Base-by-base conservation (phyloP, 306 rosid genomes). In the Prunus persica region DNA sequence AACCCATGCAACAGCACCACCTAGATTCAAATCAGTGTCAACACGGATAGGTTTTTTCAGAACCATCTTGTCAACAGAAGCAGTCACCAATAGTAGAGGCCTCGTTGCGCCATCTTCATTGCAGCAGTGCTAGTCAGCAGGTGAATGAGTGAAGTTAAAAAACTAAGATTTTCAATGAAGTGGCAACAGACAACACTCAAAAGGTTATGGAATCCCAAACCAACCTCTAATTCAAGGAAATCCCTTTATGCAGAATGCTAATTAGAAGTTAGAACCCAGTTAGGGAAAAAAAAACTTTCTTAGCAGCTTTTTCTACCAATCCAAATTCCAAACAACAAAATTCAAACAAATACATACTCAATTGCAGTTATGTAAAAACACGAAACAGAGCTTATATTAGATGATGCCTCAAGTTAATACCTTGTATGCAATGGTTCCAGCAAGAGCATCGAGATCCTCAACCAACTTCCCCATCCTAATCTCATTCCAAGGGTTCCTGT, bases 401-500 rank as follows among this genome's bases (percentile, higher is more conserved):
- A 38, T 6, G 43, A 38, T 6, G 43, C 34, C 6, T 22, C 1
- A 25, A 56, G 3, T 27, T 57, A 11, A 11, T 61, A 89, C 97
- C 96, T 93, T 93, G 77, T 82, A 83, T 4, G 96, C 92, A 71
- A 93, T 84, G 80, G 98, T 93, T 27, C 98, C 98, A 41, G 96
- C 94, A 9, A 93, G 91, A 76, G 97, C 97, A 64, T 93, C 98
- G 51, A 93, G 92, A 74, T 93, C 98, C 83, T 93, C 98, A 1
- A 93, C 80, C 77, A 89, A 77, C 78, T 90, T 93, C n/a, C 98
- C 96, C 74, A 87, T 90, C 75, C 98, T 64, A 5, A 90, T 83
- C 62, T 72, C 88, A 81, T 86, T 86, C 98, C 98, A 90, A 2
- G 96, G 98, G 65, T 93, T 93, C 72, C 94, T 79, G 66, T 93